Evolutionary conservation across 2,329 filamentous ascomycete genomes (phyloP).

Genomic region (Fusarium sp.): DNA sequence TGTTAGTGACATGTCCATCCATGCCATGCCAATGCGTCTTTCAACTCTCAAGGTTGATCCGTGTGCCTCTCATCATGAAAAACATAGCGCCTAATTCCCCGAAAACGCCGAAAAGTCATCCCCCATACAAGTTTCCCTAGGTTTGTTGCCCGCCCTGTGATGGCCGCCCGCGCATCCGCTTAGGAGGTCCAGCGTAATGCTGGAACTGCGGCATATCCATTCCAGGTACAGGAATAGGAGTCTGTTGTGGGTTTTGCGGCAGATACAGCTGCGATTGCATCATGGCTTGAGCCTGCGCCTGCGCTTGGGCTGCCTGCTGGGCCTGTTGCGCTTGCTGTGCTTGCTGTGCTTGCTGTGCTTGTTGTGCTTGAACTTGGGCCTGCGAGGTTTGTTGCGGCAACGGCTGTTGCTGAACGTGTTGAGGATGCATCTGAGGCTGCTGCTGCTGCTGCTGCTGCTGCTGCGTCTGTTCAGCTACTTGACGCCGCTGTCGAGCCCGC

Average conservation of each 20-base stretch:
- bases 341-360: constrained; percentile 40
- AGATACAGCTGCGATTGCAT: constrained; percentile 48
- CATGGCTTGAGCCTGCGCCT: constrained; percentile 42
- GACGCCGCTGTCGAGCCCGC: constrained; percentile 43
- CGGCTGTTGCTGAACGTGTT: constrained; percentile 43
- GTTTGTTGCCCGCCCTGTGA: constrained; percentile 39
- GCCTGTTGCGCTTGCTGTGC: constrained; percentile 44
- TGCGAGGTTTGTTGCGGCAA: constrained; percentile 42
- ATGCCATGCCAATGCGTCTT: not conserved
- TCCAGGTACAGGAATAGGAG: constrained; percentile 45
- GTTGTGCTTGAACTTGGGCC: constrained; percentile 42
- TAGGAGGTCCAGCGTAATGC: constrained; percentile 46
- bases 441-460: constrained; percentile 44
- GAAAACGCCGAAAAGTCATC: constrained; percentile 20
- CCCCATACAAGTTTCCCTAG: not conserved
- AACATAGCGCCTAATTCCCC: constrained; percentile 27
- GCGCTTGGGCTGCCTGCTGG: constrained; percentile 40
- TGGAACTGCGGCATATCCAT: constrained; percentile 47
- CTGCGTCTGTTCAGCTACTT: constrained; percentile 40
- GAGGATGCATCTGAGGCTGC: constrained; percentile 24
- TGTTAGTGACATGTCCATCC: constrained; percentile 28
- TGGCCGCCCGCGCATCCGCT: constrained; percentile 46
- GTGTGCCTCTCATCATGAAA: constrained; percentile 17
- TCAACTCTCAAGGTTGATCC: constrained; percentile 12
- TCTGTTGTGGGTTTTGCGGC: constrained; percentile 40